Base-by-base conservation (phyloP, 2,329 filamentous ascomycete genomes). In the Pezicula rhizophila region DNA sequence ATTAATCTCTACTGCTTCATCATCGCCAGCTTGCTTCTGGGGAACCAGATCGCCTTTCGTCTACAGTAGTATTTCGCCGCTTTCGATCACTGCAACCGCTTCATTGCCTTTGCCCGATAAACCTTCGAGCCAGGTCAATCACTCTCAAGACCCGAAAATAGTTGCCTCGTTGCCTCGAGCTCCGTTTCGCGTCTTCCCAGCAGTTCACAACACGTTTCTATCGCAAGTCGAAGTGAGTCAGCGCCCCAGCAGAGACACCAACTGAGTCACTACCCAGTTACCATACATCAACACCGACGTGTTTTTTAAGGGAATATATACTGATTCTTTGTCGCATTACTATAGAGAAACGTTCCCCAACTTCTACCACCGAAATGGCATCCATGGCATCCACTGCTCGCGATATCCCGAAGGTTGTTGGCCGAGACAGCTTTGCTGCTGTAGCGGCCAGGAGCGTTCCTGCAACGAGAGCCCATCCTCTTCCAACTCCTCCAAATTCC, bases 401-500 rank as follows among this genome's bases (percentile, higher is more conserved):
- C 78, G 79, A 82, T 78, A 84, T 82, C 71, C 76, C 75, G 64
- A 76, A 75, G 75, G 35, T n/a, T 71, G 66, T 66, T 68, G 65
- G 70, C 74, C 79, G 79, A 83, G 80, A 85, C 80, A 80, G 78
- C 80, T 85, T 85, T 68, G 72, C 79, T 84, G 80, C 71, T 82
- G 80, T 84, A 82, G 80, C 79, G 76, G 78, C 78, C 69, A 75
- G 76, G 73, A 79, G 77, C 62, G 77, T 80, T 68, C 72, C 78
- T 76, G 52, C 50, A 20, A 52, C 53, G 42, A 79, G 79, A 72
- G 74, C 70, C 70, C 75, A 78, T 60, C 75, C 80, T 67, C 82
- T 96, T 63, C 89, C 87, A 55, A 96, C 92, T 67, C 92, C 92
- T 65, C 92, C 92, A 53, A 95, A 92, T 75, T 96, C 91, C 69